Evolutionary conservation across 116 monocot species (phyloP).

Genomic region (Dioscorea cayenensis): DNA sequence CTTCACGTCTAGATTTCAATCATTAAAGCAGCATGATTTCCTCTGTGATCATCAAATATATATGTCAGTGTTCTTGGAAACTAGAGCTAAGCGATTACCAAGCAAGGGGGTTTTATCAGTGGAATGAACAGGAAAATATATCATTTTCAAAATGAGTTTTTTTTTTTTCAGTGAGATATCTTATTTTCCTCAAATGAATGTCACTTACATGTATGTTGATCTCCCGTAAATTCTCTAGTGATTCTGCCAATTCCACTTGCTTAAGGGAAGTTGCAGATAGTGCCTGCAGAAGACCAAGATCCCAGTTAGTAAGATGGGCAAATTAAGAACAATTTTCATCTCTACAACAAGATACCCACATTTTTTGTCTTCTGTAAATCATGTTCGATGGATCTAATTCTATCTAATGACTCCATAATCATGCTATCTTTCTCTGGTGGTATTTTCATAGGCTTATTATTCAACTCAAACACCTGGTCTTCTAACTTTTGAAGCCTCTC

Average conservation of each 20-base stretch:
- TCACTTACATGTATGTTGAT: constrained; percentile 26
- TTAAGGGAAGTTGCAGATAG: constrained; percentile 32
- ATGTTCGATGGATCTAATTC: constrained; percentile 40
- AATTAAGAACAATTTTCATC: too few relatives aligned
- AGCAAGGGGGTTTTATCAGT: not conserved
- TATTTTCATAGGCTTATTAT: constrained; percentile 23
- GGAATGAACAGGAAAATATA: too few relatives aligned
- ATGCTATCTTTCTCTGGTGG: constrained; percentile 40
- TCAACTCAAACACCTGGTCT: constrained; percentile 31
- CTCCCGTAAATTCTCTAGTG: constrained; percentile 27
- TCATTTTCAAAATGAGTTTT: too few relatives aligned
- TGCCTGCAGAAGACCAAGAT: constrained; percentile 19
- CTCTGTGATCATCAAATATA: constrained; percentile 13
- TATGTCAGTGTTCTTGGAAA: too few relatives aligned
- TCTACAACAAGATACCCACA: constrained; percentile 18
- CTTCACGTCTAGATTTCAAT: not conserved
- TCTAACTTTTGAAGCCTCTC: constrained; percentile 50
- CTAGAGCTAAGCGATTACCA: not conserved
- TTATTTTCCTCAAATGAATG: not conserved
- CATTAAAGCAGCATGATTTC: constrained; percentile 28
- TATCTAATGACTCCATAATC: constrained; percentile 35
- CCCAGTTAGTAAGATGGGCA: too few relatives aligned
- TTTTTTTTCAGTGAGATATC: too few relatives aligned
- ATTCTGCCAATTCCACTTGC: constrained; percentile 41
- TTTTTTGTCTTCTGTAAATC: constrained; percentile 46